Conservation (phyloP, 371 early-diverging fungal species). For the Syncephalastrum contaminatum region DNA sequence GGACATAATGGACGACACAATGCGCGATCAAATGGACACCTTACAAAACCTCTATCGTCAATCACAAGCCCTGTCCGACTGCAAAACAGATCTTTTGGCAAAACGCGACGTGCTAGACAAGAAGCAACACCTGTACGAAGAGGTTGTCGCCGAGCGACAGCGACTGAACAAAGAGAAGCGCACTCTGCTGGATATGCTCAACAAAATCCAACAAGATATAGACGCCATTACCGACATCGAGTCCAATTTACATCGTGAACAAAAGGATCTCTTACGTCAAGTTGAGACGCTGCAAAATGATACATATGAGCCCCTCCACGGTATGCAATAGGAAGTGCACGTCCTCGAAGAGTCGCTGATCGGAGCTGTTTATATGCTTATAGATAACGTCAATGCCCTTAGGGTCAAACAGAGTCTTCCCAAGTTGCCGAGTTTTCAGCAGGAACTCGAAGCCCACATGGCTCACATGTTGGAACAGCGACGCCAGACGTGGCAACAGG, state of each 20-base stretch:
- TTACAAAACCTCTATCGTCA: background rate
- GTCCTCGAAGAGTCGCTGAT: background rate
- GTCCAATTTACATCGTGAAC: conserved; percentile 27
- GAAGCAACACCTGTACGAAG: conserved; percentile 38
- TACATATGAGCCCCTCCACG: conserved; percentile 48
- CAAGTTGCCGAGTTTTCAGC: conserved; percentile 42
- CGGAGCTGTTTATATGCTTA: background rate
- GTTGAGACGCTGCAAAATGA: conserved; percentile 23
- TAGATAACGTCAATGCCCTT: conserved; percentile 44
- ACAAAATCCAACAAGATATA: conserved; percentile 42
- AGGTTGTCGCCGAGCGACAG: conserved; percentile 36
- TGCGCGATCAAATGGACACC: conserved; percentile 7
- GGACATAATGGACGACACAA: background rate
- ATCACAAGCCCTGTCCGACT: conserved; percentile 25
- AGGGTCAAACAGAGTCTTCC: conserved; percentile 29
- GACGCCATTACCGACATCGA: conserved; percentile 38
- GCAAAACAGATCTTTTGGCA: conserved; percentile 34
- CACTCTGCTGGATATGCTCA: conserved; percentile 40
- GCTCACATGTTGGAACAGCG: conserved; percentile 41
- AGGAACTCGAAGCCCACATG: conserved; percentile 45
- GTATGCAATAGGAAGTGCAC: conserved; percentile 16
- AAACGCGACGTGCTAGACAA: conserved; percentile 35
- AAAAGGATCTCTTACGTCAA: conserved; percentile 31
- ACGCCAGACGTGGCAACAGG: conserved; percentile 40
- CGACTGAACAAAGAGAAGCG: conserved; percentile 36